These are phyloP conservation scores for Sindora glabra DNA, from an alignment of 306 rosid genomes.

Conservation along the genomic window DNA sequence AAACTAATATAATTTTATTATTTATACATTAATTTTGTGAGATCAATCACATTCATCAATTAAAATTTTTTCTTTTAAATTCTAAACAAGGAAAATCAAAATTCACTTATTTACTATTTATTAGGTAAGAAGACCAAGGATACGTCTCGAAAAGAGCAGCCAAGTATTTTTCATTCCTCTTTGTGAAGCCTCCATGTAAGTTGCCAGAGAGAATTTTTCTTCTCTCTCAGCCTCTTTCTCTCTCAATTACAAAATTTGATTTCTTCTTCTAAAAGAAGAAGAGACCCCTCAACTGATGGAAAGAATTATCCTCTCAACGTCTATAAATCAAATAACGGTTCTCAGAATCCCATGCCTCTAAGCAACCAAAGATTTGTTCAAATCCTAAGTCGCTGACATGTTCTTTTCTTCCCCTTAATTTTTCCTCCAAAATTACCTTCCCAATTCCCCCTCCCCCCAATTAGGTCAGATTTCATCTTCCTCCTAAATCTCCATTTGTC, in stretches of 20 bases:
- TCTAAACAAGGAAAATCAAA: no score
- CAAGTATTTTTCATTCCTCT: no score
- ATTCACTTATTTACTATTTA: no score
- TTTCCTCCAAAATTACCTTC: conserved; percentile 13
- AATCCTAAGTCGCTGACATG: conserved; percentile 65
- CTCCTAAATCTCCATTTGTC: conserved; percentile 31
- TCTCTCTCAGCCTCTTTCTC: no score
- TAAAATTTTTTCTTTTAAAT: no score
- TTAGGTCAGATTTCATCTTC: conserved; percentile 70
- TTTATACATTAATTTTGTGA: no score
- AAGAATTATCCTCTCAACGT: not conserved
- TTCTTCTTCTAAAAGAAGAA: not conserved
- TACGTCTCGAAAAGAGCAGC: no score
- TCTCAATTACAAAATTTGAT: not conserved
- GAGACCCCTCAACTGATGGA: conserved; percentile 26
- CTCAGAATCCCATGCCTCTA: conserved; percentile 43
- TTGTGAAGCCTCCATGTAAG: no score
- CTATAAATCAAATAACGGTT: conserved; percentile 39
- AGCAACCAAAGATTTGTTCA: conserved; percentile 46
- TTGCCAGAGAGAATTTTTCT: no score
- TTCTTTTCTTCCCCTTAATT: conserved; percentile 45
- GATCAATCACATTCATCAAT: no score
- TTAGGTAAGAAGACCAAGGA: no score
- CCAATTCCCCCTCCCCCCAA: conserved; percentile 7
- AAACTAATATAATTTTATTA: no score